Evolutionary conservation across 768 basidiomycete genomes (phyloP).

Genomic region (Kwoniella sp.): DNA sequence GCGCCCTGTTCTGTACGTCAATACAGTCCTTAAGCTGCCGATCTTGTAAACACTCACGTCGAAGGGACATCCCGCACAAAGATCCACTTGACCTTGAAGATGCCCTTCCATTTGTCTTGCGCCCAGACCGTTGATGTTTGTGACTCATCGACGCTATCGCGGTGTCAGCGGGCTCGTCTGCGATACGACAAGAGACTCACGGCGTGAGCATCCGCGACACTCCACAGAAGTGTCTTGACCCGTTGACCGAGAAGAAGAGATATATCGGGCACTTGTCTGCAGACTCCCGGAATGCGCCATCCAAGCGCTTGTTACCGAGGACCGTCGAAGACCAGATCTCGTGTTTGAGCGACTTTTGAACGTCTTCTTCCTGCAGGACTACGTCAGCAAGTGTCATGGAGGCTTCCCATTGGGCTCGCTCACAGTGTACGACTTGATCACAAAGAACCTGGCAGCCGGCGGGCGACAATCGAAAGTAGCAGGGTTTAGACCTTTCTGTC

Average conservation of each 20-base stretch:
- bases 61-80: conserved; percentile 77
- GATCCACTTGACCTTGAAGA: conserved; percentile 97
- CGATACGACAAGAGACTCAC: conserved; percentile 53
- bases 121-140: conserved; percentile 97
- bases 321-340: conserved; percentile 98
- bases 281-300: conserved; percentile 96
- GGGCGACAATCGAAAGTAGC: conserved; percentile 44
- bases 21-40: neutral
- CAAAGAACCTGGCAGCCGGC: conserved; percentile 79
- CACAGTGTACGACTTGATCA: conserved; percentile 96
- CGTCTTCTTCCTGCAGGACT: conserved; percentile 67
- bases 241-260: conserved; percentile 97
- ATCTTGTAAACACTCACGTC: conserved; percentile 40
- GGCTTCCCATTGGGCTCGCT: neutral
- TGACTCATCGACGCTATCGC: conserved; percentile 72
- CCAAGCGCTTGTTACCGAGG: conserved; percentile 92
- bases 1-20: conserved; percentile 11
- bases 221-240: conserved; percentile 81
- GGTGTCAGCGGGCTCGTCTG: neutral
- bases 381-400: neutral
- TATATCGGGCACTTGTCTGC: conserved; percentile 89
- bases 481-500: conserved; percentile 44
- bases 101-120: conserved; percentile 99
- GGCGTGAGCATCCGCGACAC: conserved; percentile 98
- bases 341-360: conserved; percentile 95